phyloP scores from a whole-genome alignment of 1,284 basidiomycete species.

The Cutaneotrichosporon cutaneum region DNA sequence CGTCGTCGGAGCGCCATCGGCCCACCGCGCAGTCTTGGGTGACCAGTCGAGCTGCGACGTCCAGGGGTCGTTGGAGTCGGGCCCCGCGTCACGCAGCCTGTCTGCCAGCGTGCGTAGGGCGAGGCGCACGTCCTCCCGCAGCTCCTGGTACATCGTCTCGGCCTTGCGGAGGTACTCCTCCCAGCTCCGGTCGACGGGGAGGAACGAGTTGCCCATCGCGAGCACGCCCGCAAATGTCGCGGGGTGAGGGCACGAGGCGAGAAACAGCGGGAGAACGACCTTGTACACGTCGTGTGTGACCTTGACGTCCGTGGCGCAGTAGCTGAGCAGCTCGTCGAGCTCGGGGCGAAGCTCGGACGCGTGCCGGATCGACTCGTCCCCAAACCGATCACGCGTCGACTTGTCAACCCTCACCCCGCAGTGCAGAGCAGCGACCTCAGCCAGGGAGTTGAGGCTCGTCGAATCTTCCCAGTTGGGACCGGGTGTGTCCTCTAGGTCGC shows the following conservation, averaged over 20 bases:
- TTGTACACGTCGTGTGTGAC: conserved; percentile 81
- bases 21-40: conserved; percentile 74
- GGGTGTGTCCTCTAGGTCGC: conserved; percentile 38
- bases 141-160: conserved; percentile 71
- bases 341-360: conserved; percentile 63
- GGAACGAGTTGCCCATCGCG: conserved; percentile 86
- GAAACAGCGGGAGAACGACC: conserved; percentile 80
- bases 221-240: conserved; percentile 89
- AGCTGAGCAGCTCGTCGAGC: conserved; percentile 75
- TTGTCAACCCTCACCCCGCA: conserved; percentile 82
- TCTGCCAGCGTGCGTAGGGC: conserved; percentile 66
- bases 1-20: conserved; percentile 20
- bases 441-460: conserved; percentile 87
- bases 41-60: conserved; percentile 92
- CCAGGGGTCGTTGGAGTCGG: conserved; percentile 71
- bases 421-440: conserved; percentile 87
- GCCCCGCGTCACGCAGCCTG: conserved; percentile 58
- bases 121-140: conserved; percentile 72
- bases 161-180: conserved; percentile 74
- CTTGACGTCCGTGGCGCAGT: conserved; percentile 82
- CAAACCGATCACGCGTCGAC: conserved; percentile 73
- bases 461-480: conserved; percentile 75
- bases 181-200: conserved; percentile 90
- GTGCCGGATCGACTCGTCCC: conserved; percentile 44
- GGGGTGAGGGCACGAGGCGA: conserved; percentile 82